Conservation (phyloP, 495 filamentous ascomycete genomes). For the Rostrohypoxylon terebratum region DNA sequence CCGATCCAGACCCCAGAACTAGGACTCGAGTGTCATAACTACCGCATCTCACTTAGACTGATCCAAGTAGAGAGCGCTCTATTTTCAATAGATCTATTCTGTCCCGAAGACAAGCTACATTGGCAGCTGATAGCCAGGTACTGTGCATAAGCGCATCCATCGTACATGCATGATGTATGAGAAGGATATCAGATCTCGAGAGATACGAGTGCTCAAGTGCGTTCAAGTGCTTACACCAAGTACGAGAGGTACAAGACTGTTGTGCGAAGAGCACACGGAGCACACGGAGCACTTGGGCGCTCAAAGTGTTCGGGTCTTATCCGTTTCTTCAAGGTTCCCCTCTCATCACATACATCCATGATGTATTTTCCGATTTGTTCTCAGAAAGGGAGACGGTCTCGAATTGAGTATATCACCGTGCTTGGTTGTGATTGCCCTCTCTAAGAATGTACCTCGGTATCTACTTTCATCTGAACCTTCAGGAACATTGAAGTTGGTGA, state of each 20-base stretch:
- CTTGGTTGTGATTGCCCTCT: constrained; percentile 21
- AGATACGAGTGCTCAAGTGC: too few relatives aligned
- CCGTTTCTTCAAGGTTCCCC: constrained; percentile 8
- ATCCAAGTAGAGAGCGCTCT: background rate
- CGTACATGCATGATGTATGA: background rate
- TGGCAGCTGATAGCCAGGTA: constrained; percentile 9
- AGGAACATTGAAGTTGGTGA: too few relatives aligned
- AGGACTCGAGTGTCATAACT: background rate
- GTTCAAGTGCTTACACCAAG: background rate
- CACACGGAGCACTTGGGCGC: constrained; percentile 4
- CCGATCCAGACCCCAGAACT: constrained; percentile 13
- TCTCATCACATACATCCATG: background rate
- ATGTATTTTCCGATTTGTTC: constrained; percentile 2
- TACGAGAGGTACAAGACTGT: constrained; percentile 27
- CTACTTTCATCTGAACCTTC: too few relatives aligned
- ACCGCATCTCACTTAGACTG: background rate
- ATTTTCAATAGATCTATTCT: constrained; percentile 6
- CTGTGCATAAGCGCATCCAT: constrained; percentile 6
- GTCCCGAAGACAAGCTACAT: constrained; percentile 1
- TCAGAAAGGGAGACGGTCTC: constrained; percentile 12
- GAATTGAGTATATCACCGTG: constrained; percentile 2
- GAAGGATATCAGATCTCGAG: background rate
- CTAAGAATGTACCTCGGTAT: constrained; percentile 17
- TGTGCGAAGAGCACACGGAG: constrained; percentile 8
- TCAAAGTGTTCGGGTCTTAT: constrained; percentile 1